phyloP scores from a whole-genome alignment of 164 flowering plant species.

The Cinnamomum micranthum region DNA sequence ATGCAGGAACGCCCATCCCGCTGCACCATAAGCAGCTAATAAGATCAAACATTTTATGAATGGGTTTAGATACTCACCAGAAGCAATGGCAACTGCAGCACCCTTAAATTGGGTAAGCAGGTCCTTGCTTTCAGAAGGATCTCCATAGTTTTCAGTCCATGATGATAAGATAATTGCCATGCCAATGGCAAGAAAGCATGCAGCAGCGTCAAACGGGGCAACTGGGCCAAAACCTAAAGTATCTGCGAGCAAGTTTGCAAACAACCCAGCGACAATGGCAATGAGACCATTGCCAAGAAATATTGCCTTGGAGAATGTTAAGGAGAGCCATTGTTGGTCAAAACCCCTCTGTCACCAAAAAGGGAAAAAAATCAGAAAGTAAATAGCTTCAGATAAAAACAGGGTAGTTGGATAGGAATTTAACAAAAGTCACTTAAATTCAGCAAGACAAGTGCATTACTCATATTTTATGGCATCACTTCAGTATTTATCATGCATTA shows the following conservation, averaged over 20 bases:
- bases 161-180: conserved; percentile 83
- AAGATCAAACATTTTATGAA: not conserved
- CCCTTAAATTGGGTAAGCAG: conserved; percentile 84
- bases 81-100: conserved; percentile 94
- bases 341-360: conserved; percentile 66
- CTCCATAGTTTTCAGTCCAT: conserved; percentile 95
- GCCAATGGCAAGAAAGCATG: conserved; percentile 86
- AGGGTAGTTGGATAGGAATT: not conserved
- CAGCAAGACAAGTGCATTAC: not conserved
- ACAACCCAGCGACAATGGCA: conserved; percentile 82
- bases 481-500: not conserved
- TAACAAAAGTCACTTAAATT: not conserved
- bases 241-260: conserved; percentile 83
- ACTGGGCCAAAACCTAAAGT: conserved; percentile 79
- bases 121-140: conserved; percentile 91
- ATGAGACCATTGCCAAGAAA: conserved; percentile 95
- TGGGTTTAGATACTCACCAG: conserved; percentile 43
- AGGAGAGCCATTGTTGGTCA: conserved; percentile 92
- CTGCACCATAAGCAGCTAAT: no score
- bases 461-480: not conserved
- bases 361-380: not conserved
- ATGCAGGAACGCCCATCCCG: no score
- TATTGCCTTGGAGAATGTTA: conserved; percentile 93
- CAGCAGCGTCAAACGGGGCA: conserved; percentile 96
- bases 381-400: not conserved